phyloP scores from a whole-genome alignment of 2,329 filamentous ascomycete species.

The Ploettnerulaceae sp. region DNA sequence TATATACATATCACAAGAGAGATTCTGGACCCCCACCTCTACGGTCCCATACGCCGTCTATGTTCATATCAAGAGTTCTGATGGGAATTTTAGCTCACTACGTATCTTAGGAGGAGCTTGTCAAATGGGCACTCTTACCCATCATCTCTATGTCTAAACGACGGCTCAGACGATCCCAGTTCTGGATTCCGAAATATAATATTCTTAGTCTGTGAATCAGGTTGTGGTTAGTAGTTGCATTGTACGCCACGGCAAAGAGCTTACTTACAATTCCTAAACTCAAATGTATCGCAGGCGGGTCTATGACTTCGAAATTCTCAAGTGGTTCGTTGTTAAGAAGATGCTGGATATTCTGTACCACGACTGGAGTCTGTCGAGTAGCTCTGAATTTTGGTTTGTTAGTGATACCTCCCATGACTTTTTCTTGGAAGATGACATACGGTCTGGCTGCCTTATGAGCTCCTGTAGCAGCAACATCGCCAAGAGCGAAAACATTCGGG shows the following conservation, averaged over 20 bases:
- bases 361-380: not conserved
- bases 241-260: not conserved
- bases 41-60: not conserved
- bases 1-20: not conserved
- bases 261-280: not conserved
- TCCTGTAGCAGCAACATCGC: conserved; percentile 46
- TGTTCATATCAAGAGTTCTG: conserved; percentile 2
- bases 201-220: not conserved
- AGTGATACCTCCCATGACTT: not conserved
- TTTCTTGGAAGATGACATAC: not conserved
- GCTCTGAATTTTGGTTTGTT: not conserved
- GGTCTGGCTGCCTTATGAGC: conserved; percentile 39
- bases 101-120: not conserved
- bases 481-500: conserved; percentile 45
- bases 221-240: not conserved
- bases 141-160: not conserved
- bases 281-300: not conserved
- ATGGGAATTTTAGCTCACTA: not conserved
- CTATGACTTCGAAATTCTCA: not conserved
- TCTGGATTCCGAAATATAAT: not conserved
- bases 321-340: not conserved
- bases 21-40: not conserved
- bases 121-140: not conserved
- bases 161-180: not conserved
- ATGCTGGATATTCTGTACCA: not conserved